Evolutionary conservation across 495 filamentous ascomycete species (phyloP).

Genomic region (Penicillium bovifimosum): DNA sequence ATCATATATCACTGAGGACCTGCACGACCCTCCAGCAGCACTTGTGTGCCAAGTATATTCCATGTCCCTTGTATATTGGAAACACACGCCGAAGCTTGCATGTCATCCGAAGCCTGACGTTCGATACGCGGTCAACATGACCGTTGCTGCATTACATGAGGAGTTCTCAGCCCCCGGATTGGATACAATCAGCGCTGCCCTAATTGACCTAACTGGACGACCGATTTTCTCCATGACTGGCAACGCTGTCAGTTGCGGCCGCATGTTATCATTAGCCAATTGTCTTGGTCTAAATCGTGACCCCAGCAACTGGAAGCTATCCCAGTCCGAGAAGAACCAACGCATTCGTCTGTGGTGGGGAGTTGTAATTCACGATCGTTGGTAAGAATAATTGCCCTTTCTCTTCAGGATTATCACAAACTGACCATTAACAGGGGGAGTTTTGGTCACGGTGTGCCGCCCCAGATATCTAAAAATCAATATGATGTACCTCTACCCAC

Average conservation of each 20-base stretch:
- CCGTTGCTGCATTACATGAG: constrained; percentile 46
- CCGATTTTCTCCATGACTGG: constrained; percentile 50
- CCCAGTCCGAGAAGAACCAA: constrained; percentile 41
- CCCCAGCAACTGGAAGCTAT: constrained; percentile 46
- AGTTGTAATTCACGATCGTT: constrained; percentile 50
- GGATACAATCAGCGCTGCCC: constrained; percentile 44
- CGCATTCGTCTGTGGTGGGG: constrained; percentile 50
- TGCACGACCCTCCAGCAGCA: constrained; percentile 43
- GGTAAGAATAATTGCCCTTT: constrained; percentile 23
- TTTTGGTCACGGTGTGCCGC: constrained; percentile 47
- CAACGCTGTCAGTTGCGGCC: constrained; percentile 47
- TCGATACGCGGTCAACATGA: constrained; percentile 48
- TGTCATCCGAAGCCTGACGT: constrained; percentile 46
- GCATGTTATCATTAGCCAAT: constrained; percentile 46
- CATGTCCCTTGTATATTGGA: constrained; percentile 49
- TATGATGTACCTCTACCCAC: constrained; percentile 52
- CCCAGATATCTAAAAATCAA: constrained; percentile 44
- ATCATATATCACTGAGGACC: constrained; percentile 36
- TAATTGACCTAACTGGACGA: constrained; percentile 46
- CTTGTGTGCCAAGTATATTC: constrained; percentile 51
- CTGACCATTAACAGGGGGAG: constrained; percentile 37
- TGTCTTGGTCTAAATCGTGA: constrained; percentile 49
- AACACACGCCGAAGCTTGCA: constrained; percentile 38
- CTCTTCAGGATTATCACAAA: background rate
- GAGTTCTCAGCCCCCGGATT: constrained; percentile 47